phyloP scores from a whole-genome alignment of 208 protist genomes.

The Acanthamoeba quina region DNA sequence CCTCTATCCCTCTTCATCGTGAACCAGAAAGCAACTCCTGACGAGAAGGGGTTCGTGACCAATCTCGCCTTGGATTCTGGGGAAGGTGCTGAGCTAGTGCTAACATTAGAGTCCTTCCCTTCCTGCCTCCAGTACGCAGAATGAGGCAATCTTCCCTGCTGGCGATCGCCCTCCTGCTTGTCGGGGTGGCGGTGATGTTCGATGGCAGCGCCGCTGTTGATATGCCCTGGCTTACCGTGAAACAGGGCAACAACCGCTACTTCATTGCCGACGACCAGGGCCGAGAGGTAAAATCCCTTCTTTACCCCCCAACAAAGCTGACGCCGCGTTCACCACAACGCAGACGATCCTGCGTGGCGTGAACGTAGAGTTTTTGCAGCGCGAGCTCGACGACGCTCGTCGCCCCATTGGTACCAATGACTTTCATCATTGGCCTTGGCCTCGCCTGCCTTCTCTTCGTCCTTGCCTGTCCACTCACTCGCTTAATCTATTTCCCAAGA shows the following conservation, averaged over 20 bases:
- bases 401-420: not conserved
- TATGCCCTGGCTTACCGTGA: not conserved
- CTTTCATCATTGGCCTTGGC: not conserved
- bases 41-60: too few species aligned
- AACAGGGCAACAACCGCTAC: not conserved
- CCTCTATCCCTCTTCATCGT: too few species aligned
- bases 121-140: too few species aligned
- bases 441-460: not conserved
- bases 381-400: not conserved
- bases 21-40: too few species aligned
- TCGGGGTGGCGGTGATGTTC: too few species aligned
- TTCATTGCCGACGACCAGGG: conserved; percentile 15
- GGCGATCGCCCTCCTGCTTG: too few species aligned
- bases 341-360: not conserved
- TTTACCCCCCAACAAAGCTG: not conserved
- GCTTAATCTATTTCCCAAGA: not conserved
- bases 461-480: not conserved
- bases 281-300: not conserved
- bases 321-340: not conserved
- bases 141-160: too few species aligned
- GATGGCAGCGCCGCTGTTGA: not conserved
- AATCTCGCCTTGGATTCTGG: too few species aligned
- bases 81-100: too few species aligned
- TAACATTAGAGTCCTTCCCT: too few species aligned
- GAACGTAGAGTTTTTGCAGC: not conserved